Percentiles rank a stretch among this genome's conserved stretches.
phyloP scores from a whole-genome alignment of 495 filamentous ascomycete genomes.

The Annulohypoxylon nitens region DNA sequence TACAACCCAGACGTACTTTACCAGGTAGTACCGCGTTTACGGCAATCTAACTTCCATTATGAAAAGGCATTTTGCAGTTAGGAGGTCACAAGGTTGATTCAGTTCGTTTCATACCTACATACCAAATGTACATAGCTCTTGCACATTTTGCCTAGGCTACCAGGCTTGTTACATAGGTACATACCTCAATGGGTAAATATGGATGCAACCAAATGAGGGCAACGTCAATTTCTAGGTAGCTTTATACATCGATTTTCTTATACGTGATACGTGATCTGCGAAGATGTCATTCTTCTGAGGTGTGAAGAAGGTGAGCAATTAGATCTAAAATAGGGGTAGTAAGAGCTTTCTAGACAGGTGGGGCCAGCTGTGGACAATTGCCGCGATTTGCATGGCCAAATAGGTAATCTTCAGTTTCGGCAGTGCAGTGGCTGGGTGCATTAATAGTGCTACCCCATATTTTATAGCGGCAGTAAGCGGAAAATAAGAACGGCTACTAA shows the following conservation, averaged over 20 bases:
- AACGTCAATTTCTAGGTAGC: neutral
- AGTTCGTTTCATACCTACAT: neutral
- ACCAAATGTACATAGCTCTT: conserved; percentile 3
- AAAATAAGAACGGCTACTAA: no score
- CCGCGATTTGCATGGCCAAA: no score
- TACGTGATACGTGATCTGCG: neutral
- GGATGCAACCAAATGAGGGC: neutral
- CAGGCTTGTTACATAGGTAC: neutral
- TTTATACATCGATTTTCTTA: neutral
- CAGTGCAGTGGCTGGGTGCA: no score
- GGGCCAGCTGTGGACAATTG: no score
- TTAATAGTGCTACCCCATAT: no score
- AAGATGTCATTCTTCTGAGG: no score
- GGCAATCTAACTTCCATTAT: neutral
- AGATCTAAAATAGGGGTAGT: no score
- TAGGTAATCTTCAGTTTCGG: neutral
- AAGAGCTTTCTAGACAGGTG: no score
- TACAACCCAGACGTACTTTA: no score
- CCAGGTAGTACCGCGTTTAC: neutral
- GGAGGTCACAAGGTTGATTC: neutral
- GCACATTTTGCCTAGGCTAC: neutral
- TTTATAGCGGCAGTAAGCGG: no score
- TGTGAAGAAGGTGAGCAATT: no score
- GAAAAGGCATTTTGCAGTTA: neutral
- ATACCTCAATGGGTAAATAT: neutral